Evolutionary conservation across 1,284 basidiomycete genomes (phyloP).

Genomic region (Cutaneotrichosporon dermatis): DNA sequence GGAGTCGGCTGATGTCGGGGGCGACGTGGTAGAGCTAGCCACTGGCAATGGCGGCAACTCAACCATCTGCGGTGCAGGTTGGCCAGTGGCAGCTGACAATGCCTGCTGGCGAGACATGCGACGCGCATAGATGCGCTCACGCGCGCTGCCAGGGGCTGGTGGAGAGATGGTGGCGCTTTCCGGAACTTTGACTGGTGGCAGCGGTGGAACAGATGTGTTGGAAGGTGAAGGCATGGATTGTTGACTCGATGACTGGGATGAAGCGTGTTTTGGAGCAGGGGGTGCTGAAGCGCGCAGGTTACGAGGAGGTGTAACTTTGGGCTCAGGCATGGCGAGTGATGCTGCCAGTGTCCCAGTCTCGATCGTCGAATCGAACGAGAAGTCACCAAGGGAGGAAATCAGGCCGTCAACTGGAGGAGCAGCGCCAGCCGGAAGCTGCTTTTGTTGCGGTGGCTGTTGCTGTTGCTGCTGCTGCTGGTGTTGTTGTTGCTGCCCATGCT

Average conservation of each 20-base stretch:
- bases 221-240: background rate
- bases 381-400: slow-evolving; percentile 29
- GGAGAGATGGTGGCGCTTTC: background rate
- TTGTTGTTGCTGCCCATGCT: background rate
- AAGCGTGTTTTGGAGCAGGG: slow-evolving; percentile 16
- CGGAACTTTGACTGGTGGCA: background rate
- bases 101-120: slow-evolving; percentile 22
- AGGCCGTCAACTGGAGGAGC: slow-evolving; percentile 18
- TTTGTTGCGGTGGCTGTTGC: background rate
- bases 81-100: slow-evolving; percentile 1
- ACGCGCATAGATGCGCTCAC: slow-evolving; percentile 40
- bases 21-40: slow-evolving; percentile 11
- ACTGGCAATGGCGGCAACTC: slow-evolving; percentile 14
- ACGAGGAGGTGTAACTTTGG: slow-evolving; percentile 1
- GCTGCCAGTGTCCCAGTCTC: slow-evolving; percentile 32
- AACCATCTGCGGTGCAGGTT: slow-evolving; percentile 7
- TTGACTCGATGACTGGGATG: background rate
- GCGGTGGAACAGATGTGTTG: background rate
- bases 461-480: background rate
- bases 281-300: slow-evolving; percentile 21
- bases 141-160: slow-evolving; percentile 34
- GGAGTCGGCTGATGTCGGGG: slow-evolving; percentile 38
- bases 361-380: slow-evolving; percentile 40
- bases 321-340: slow-evolving; percentile 27
- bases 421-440: background rate